These are phyloP conservation scores for Penicillium paradoxum DNA, from an alignment of 495 filamentous ascomycete species.

Conservation along the genomic window DNA sequence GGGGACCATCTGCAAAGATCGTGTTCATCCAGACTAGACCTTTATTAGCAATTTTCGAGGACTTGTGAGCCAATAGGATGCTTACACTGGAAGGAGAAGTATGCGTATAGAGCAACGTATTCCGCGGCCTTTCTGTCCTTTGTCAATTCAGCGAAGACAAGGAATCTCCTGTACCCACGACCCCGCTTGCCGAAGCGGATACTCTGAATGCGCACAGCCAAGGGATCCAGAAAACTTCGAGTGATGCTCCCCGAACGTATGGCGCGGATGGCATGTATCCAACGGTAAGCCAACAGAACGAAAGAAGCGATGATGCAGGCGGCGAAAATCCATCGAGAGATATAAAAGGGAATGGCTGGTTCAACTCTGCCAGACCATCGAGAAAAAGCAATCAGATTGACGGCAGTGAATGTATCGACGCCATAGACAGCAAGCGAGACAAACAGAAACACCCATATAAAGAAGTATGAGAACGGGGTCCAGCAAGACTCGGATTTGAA, in stretches of 20 bases:
- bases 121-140: constrained; percentile 87
- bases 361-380: constrained; percentile 63
- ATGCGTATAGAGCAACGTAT: constrained; percentile 87
- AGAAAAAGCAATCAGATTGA: constrained; percentile 81
- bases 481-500: constrained; percentile 79
- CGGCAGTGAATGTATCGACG: constrained; percentile 86
- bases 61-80: neutral
- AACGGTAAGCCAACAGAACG: constrained; percentile 69
- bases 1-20: constrained; percentile 82
- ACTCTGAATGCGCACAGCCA: constrained; percentile 78
- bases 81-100: constrained; percentile 89
- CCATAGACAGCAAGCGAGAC: constrained; percentile 80
- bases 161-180: constrained; percentile 75
- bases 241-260: constrained; percentile 83
- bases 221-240: constrained; percentile 80
- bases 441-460: constrained; percentile 72
- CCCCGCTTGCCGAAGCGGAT: constrained; percentile 60
- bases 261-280: constrained; percentile 68
- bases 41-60: constrained; percentile 12
- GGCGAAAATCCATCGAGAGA: constrained; percentile 86
- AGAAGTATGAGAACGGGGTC: constrained; percentile 73
- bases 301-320: constrained; percentile 84
- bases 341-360: constrained; percentile 61
- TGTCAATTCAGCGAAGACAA: constrained; percentile 89
- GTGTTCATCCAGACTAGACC: constrained; percentile 75